Base-by-base conservation (phyloP, 495 filamentous ascomycete species). In the Penicillium macrosclerotiorum region DNA sequence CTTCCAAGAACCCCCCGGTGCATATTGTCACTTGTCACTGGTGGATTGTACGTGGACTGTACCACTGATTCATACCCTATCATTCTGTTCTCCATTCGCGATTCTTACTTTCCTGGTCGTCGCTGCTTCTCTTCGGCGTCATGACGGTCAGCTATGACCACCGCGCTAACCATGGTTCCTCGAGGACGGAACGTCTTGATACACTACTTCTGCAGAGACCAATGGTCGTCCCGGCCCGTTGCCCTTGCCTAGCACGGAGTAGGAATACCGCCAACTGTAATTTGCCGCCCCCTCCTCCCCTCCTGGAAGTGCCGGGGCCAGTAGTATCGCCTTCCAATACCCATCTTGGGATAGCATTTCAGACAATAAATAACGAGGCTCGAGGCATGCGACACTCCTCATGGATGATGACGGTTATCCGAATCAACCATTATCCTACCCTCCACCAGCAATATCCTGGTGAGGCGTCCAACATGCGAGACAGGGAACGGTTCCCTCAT, bases 381-480 rank as follows among this genome's bases (percentile, higher is more conserved):
- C n/a, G n/a, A n/a, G n/a, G n/a, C n/a, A n/a, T n/a, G n/a, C n/a
- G n/a, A n/a, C n/a, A n/a, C n/a, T n/a, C n/a, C n/a, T n/a, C n/a
- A n/a, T n/a, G n/a, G n/a, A n/a, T n/a, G n/a, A n/a, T n/a, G n/a
- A n/a, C n/a, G n/a, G n/a, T n/a, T n/a, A n/a, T n/a, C n/a, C n/a
- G n/a, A n/a, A n/a, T n/a, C n/a, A n/a, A n/a, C n/a, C n/a, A n/a
- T n/a, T n/a, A n/a, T n/a, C n/a, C n/a, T n/a, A n/a, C n/a, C n/a
- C n/a, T n/a, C n/a, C n/a, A n/a, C n/a, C n/a, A n/a, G n/a, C n/a
- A n/a, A n/a, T 16, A 29, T 43, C 25, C 23, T 54, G 24, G 44
- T 25, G 45, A 56, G 45, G 45, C 52, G 45, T 53, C 52, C 52
- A 55, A 46, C 50, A 47, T 52, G 47, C 46, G 49, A 53, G 49